Evolutionary conservation across 306 rosid genomes (phyloP).

Genomic region (Prunus fruticosa): DNA sequence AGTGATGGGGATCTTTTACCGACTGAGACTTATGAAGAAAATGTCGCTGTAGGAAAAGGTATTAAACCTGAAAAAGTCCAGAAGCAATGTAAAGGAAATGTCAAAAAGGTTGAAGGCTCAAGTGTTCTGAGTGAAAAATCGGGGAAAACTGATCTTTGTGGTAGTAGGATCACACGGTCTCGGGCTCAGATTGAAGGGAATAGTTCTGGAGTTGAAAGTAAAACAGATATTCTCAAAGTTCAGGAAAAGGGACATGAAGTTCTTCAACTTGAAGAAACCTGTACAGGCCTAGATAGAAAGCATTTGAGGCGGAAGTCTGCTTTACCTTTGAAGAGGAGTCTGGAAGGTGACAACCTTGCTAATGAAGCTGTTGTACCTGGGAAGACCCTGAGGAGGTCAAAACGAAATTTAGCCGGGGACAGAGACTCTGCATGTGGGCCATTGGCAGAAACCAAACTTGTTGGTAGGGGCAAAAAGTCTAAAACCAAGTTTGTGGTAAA

Average conservation of each 20-base stretch:
- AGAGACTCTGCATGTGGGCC: background rate
- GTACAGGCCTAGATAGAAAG: background rate
- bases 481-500: background rate
- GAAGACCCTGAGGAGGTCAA: background rate
- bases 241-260: background rate
- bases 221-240: background rate
- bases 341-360: background rate
- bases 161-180: constrained; percentile 19
- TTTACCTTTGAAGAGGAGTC: background rate
- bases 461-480: background rate
- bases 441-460: background rate
- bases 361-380: background rate
- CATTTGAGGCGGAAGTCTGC: constrained; percentile 4
- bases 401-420: background rate
- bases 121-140: background rate
- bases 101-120: background rate
- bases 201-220: constrained; percentile 5
- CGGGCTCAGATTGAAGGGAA: background rate
- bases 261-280: constrained; percentile 20
- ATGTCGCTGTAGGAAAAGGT: background rate
- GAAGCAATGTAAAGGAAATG: background rate
- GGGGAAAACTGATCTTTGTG: background rate
- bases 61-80: constrained; percentile 1
- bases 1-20: constrained; percentile 4
- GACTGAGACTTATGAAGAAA: background rate